These are phyloP conservation scores for Colletotrichum spaethianum DNA, from an alignment of 2,329 filamentous ascomycete genomes.

Conservation along the genomic window DNA sequence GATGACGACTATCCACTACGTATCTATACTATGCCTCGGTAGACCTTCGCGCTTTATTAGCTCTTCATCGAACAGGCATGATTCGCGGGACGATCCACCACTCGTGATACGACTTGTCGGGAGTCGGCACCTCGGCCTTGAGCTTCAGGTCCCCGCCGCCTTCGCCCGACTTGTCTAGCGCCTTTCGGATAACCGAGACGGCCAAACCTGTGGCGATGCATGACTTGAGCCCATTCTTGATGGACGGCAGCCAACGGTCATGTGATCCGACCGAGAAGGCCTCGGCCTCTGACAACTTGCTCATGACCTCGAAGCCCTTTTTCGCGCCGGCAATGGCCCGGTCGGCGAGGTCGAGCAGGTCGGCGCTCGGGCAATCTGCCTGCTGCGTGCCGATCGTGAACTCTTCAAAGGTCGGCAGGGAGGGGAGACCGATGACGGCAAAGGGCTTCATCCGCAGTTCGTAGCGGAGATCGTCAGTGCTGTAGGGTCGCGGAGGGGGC, in stretches of 20 bases:
- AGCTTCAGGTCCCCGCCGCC: slow-evolving; percentile 53
- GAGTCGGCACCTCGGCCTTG: slow-evolving; percentile 65
- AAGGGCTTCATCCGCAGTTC: slow-evolving; percentile 92
- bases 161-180: slow-evolving; percentile 56
- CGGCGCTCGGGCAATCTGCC: slow-evolving; percentile 53
- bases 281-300: slow-evolving; percentile 64
- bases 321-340: slow-evolving; percentile 63
- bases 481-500: slow-evolving; percentile 72
- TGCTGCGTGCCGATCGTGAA: slow-evolving; percentile 64
- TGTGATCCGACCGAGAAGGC: slow-evolving; percentile 71
- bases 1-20: slow-evolving; percentile 14
- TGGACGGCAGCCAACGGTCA: slow-evolving; percentile 72
- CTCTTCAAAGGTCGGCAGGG: slow-evolving; percentile 75
- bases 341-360: slow-evolving; percentile 63
- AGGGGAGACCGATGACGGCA: slow-evolving; percentile 75
- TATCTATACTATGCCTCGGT: slow-evolving; percentile 18
- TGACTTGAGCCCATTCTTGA: slow-evolving; percentile 75
- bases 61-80: slow-evolving; percentile 40
- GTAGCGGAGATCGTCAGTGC: slow-evolving; percentile 78
- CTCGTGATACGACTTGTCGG: slow-evolving; percentile 71
- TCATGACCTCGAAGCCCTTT: slow-evolving; percentile 70
- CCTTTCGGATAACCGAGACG: slow-evolving; percentile 72
- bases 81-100: slow-evolving; percentile 76
- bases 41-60: not conserved
- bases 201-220: slow-evolving; percentile 79